Conservation (phyloP, 352 stramenopile species). For the Phytophthora quininea region DNA sequence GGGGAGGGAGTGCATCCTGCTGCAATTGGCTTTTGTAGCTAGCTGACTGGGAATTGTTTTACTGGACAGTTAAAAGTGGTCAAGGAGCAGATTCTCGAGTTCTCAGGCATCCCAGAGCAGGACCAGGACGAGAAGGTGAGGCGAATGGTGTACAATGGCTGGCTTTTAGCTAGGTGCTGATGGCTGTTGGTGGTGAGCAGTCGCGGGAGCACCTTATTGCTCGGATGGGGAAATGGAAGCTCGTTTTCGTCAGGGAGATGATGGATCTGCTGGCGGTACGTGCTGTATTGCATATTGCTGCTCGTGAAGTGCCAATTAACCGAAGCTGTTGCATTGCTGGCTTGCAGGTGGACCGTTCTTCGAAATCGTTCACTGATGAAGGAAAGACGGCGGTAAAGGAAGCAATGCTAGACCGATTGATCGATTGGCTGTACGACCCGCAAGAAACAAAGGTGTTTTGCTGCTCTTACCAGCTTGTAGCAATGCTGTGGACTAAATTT, state of each 20-base stretch:
- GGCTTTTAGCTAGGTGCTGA: background rate
- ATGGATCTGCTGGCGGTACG: slow-evolving; percentile 81
- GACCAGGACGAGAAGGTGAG: slow-evolving; percentile 72
- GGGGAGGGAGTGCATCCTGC: background rate
- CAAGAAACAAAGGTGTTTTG: slow-evolving; percentile 52
- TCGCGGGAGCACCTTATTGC: slow-evolving; percentile 57
- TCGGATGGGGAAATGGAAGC: slow-evolving; percentile 77
- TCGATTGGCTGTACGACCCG: slow-evolving; percentile 79
- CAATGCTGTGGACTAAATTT: slow-evolving; percentile 2
- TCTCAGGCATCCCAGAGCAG: slow-evolving; percentile 66
- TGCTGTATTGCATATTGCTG: background rate
- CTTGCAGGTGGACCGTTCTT: slow-evolving; percentile 80
- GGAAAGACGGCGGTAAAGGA: slow-evolving; percentile 68
- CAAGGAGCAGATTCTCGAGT: slow-evolving; percentile 85
- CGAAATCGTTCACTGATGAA: slow-evolving; percentile 84
- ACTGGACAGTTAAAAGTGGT: slow-evolving; percentile 69
- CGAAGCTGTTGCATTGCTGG: slow-evolving; percentile 1
- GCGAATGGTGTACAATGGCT: background rate
- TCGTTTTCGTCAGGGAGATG: slow-evolving; percentile 71
- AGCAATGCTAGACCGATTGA: slow-evolving; percentile 61
- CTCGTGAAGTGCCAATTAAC: background rate
- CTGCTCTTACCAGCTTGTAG: background rate
- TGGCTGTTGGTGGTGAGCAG: slow-evolving; percentile 27
- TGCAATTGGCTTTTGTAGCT: background rate
- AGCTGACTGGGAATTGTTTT: background rate